Percentiles rank a stretch among this genome's conserved stretches.
These are phyloP conservation scores for Fistulifera solaris DNA, from an alignment of 108 stramenopile species.

Conservation along the genomic window DNA sequence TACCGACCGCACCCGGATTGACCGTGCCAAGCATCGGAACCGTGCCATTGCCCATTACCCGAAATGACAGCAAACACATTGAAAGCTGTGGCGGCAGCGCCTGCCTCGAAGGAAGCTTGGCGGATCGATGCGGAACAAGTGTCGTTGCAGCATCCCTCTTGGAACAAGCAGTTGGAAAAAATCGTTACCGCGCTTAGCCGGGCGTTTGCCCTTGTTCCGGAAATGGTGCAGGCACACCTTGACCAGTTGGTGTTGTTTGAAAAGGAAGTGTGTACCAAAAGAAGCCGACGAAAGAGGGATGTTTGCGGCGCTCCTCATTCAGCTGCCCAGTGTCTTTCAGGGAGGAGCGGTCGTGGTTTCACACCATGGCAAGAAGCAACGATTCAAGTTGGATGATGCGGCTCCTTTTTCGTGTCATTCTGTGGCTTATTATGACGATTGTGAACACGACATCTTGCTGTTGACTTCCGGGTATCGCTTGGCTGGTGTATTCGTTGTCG, in stretches of 20 bases:
- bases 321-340: not conserved
- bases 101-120: conserved; percentile 19
- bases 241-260: conserved; percentile 38
- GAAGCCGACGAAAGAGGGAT: conserved; percentile 21
- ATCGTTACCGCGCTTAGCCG: conserved; percentile 1
- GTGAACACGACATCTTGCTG: not conserved
- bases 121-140: conserved; percentile 21
- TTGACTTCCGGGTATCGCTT: conserved; percentile 5
- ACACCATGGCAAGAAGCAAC: not conserved
- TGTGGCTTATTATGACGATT: conserved; percentile 8
- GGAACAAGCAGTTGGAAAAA: conserved; percentile 2
- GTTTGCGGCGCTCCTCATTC: conserved; percentile 26
- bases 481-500: conserved; percentile 6
- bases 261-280: conserved; percentile 24
- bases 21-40: conserved; percentile 18
- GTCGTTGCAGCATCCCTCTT: conserved; percentile 15
- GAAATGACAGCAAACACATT: conserved; percentile 7
- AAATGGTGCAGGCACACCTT: conserved; percentile 18
- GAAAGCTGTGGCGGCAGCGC: conserved; percentile 15
- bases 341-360: conserved; percentile 5
- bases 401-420: conserved; percentile 5
- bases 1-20: conserved; percentile 19
- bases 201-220: conserved; percentile 6
- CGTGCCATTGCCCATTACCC: conserved; percentile 16
- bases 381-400: conserved; percentile 1